Base-by-base conservation (phyloP, 2,329 filamentous ascomycete genomes). In the Ascochyta pisi region DNA sequence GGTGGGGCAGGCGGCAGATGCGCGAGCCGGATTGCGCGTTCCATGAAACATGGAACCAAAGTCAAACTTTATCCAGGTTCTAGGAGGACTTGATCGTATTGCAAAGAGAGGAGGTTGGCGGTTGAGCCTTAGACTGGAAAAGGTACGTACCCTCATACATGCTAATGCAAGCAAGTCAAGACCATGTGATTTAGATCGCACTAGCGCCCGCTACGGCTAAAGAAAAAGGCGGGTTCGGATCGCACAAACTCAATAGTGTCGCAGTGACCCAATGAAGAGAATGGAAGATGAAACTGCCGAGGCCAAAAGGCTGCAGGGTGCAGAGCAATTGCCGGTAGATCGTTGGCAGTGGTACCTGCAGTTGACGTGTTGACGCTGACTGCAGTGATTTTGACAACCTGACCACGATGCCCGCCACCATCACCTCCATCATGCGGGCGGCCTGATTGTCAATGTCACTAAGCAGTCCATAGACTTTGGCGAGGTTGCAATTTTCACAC, bases 171-270 rank as follows among this genome's bases (percentile, higher is more conserved):
- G 39, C 23, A 37, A 35, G 31, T 31, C n/a, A 16, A 35, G 38
- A 22, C 22, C 15, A 41, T 39, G 19, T 37, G 38, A 31, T 42
- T 43, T 37, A 37, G 31, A 6, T 41, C 26, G 9, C 35, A 37
- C 37, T 13, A 27, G 48, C 47, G 29, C 26, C 16, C 39, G 39
- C 48, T 50, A 43, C 48, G 24, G 47, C 29, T 50, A 23, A 43
- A 50, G 27, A 26, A 22, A 7, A 5, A 10, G 16, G 16, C 27
- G 24, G 35, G 34, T 12, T 13, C 23, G 3, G 19, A n/a, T 50
- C 37, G 48, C 40, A 31, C 24, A 12, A 50, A 50, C 31, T 37
- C 33, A 23, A 35, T 29, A 10, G 3, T 29, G 8, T 8, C 2
- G 2, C 5, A 6, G 24, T 26, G n/a, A 8, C 23, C 31, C 39